Conservation (phyloP, 2,329 filamentous ascomycete genomes). For the Blastomyces gilchristii region DNA sequence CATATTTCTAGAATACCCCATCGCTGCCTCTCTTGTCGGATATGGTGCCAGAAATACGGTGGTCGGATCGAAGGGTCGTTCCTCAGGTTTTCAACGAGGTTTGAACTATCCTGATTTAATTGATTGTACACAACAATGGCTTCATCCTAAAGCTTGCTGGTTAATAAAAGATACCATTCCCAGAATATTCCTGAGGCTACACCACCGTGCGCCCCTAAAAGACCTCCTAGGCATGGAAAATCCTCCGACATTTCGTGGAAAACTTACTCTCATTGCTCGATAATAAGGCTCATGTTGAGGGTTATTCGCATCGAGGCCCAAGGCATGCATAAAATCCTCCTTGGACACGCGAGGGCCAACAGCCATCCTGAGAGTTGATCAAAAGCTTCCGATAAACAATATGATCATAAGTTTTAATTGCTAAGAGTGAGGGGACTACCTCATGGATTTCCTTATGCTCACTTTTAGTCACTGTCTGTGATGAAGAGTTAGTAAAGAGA, state of each 20-base stretch:
- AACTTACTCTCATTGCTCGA: conserved; percentile 36
- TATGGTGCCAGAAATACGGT: conserved; percentile 40
- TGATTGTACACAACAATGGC: conserved; percentile 35
- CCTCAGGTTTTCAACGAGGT: conserved; percentile 33
- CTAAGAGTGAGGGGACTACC: not conserved
- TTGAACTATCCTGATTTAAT: conserved; percentile 32
- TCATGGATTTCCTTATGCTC: not conserved
- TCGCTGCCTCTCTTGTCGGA: conserved; percentile 34
- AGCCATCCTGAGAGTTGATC: conserved; percentile 19
- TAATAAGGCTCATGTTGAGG: conserved; percentile 37
- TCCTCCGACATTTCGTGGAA: not conserved
- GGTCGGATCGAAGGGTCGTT: conserved; percentile 30
- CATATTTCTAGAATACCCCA: conserved; percentile 36
- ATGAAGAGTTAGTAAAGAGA: not conserved
- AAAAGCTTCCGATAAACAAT: conserved; percentile 3
- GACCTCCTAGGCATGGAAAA: not conserved
- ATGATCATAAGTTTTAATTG: not conserved
- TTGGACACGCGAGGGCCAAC: conserved; percentile 37
- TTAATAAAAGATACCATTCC: not conserved
- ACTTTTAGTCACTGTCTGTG: not conserved
- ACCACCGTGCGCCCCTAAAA: conserved; percentile 1
- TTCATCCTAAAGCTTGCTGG: conserved; percentile 29
- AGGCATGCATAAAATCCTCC: conserved; percentile 38
- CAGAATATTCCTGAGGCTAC: not conserved
- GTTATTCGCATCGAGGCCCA: conserved; percentile 33